These are phyloP conservation scores for Lolium multiflorum DNA, from an alignment of 176 grass and related monocot genomes.

Conservation along the genomic window DNA sequence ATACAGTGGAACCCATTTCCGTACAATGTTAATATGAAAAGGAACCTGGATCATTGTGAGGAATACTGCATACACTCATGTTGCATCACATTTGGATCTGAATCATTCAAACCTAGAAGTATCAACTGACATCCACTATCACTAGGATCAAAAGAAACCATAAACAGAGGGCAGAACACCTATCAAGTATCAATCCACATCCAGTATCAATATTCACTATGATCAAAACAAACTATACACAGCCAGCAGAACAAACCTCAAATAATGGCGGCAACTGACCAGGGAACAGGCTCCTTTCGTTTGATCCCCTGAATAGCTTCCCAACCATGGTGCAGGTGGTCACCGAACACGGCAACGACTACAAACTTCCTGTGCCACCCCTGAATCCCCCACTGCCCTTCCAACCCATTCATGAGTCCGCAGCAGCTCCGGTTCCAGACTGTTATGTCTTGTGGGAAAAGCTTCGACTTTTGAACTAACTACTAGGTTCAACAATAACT, in stretches of 20 bases:
- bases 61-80: not conserved
- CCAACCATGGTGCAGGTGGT: slow-evolving; percentile 73
- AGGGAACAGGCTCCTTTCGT: slow-evolving; percentile 76
- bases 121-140: not conserved
- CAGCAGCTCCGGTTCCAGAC: slow-evolving; percentile 67
- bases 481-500: slow-evolving; percentile 32
- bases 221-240: not conserved
- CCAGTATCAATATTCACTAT: not conserved
- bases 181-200: slow-evolving; percentile 20
- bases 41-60: slow-evolving; percentile 3
- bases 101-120: not conserved
- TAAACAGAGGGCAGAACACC: not conserved
- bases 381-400: slow-evolving; percentile 82
- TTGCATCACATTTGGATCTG: slow-evolving; percentile 3
- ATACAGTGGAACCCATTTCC: not conserved
- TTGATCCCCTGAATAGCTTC: slow-evolving; percentile 84
- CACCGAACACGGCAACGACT: slow-evolving; percentile 68
- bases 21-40: not conserved
- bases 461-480: not conserved
- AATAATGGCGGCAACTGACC: slow-evolving; percentile 77
- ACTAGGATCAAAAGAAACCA: slow-evolving; percentile 29
- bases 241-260: slow-evolving; percentile 62
- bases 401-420: slow-evolving; percentile 69
- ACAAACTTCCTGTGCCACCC: slow-evolving; percentile 81
- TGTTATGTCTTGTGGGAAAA: not conserved